These are phyloP conservation scores for Ustilago loliicola DNA, from an alignment of 1,284 basidiomycete species.

Conservation along the genomic window DNA sequence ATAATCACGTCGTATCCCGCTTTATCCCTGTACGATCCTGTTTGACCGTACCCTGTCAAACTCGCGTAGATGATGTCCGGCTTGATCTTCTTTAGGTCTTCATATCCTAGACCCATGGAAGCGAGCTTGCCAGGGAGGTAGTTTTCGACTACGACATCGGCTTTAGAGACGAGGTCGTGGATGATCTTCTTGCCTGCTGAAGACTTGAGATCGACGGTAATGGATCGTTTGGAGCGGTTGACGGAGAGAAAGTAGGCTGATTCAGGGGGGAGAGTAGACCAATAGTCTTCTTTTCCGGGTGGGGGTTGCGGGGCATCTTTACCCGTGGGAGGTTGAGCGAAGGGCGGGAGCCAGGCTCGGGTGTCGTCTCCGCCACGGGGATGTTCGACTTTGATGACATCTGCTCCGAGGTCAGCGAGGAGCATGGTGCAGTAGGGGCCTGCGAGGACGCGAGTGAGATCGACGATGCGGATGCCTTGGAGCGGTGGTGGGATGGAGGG, in stretches of 20 bases:
- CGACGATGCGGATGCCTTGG: slow-evolving; percentile 82
- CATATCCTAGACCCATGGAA: slow-evolving; percentile 86
- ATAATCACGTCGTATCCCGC: slow-evolving; percentile 73
- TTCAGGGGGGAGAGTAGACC: slow-evolving; percentile 80
- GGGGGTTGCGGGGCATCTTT: slow-evolving; percentile 41
- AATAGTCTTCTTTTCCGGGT: slow-evolving; percentile 75
- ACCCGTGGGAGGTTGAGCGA: slow-evolving; percentile 42
- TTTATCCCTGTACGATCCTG: slow-evolving; percentile 84
- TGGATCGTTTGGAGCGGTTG: slow-evolving; percentile 87
- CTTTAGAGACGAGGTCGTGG: slow-evolving; percentile 78
- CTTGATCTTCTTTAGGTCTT: slow-evolving; percentile 84
- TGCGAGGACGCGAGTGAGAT: slow-evolving; percentile 88
- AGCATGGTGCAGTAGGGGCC: slow-evolving; percentile 89
- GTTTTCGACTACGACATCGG: slow-evolving; percentile 80
- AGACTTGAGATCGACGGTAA: slow-evolving; percentile 88
- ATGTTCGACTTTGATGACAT: slow-evolving; percentile 80
- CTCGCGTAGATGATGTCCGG: slow-evolving; percentile 87
- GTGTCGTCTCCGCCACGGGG: slow-evolving; percentile 86
- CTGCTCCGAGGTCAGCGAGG: slow-evolving; percentile 82
- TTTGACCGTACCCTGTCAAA: slow-evolving; percentile 94
- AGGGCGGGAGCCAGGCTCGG: slow-evolving; percentile 72
- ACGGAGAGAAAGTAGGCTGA: slow-evolving; percentile 91
- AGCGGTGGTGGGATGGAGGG: slow-evolving; percentile 77
- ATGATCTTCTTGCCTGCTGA: slow-evolving; percentile 83
- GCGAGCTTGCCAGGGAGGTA: slow-evolving; percentile 78